Base-by-base conservation (phyloP, 2,329 filamentous ascomycete species). In the Metarhizium rileyi region DNA sequence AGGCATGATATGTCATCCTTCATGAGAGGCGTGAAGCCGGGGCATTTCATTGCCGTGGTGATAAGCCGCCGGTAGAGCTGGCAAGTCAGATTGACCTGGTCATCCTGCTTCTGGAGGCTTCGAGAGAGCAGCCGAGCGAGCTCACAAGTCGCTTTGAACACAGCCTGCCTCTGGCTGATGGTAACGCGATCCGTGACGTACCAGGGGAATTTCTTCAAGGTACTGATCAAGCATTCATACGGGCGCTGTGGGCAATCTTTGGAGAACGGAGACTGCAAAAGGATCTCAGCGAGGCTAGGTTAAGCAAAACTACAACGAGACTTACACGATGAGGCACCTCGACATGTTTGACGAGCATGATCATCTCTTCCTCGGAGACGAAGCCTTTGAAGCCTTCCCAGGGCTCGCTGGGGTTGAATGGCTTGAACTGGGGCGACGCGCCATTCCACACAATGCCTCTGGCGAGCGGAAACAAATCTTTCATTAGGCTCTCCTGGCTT, bases 151-250 rank as follows among this genome's bases (percentile, higher is more conserved):
- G 76, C 67, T 10, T 73, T 66, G 57, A 74, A 81, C 25, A 84
- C 65, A 7, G 70, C 63, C 41, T 74, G 64, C 1, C 81, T 77
- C 61, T 84, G 74, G 49, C 69, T 66, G 44, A 84, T 66, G 7
- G 77, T 84, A 65, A 84, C 78, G 48, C 70, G 56, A 3, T 77
- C 64, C 1, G 79, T 70, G 61, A 73, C 70, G 52, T 77, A 72
- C 82, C 82, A 86, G 0, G 82, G 82, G 41, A 82, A 72, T 68
- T 84, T 80, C 52, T 73, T 74, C 35, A 81, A 60, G 1, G 77
- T 83, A 60, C 78, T 82, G 56, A 85, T 81, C 57, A 85, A 68
- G 59, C 74, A 81, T 66, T 86, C 82, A 50, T 77, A 84, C 2
- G 80, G 76, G 14, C 82, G 75, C 64, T 85, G 80, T 0, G 80